Percentiles rank a stretch among this genome's conserved stretches.
Conservation (phyloP, 768 basidiomycete species). For the Strobilomyces dryophilus region DNA sequence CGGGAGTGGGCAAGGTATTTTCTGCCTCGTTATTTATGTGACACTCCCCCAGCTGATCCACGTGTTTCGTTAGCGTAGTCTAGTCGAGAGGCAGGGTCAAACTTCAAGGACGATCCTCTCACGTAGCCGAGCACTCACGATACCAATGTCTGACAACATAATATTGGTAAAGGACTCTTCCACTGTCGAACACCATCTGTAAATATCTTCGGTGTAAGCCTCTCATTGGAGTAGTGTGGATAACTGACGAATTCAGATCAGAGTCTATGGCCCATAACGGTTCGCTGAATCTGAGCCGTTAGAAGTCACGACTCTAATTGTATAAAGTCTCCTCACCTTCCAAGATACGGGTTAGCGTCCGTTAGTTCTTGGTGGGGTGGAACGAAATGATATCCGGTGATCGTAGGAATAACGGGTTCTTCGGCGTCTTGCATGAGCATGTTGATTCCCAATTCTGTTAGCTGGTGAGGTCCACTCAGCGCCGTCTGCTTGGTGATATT, state of each 20-base stretch:
- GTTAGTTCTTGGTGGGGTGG: not conserved
- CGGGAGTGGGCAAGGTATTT: not conserved
- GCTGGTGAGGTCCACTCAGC: too few species aligned
- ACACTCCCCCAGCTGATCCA: not conserved
- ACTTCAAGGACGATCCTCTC: not conserved
- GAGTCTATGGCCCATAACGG: not conserved
- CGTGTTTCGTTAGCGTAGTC: not conserved
- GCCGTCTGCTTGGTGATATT: too few species aligned
- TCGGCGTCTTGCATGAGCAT: too few species aligned
- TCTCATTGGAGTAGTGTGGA: not conserved
- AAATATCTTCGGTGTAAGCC: not conserved
- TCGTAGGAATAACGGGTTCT: too few species aligned
- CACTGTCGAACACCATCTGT: not conserved
- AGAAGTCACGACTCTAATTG: not conserved
- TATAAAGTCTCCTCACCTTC: not conserved
- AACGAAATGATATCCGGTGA: too few species aligned
- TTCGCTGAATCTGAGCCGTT: not conserved
- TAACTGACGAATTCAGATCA: slow-evolving; percentile 5
- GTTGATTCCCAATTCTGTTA: too few species aligned
- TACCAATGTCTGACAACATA: not conserved
- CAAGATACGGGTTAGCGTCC: not conserved
- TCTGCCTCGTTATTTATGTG: not conserved
- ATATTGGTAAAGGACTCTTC: not conserved
- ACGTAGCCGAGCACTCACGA: not conserved
- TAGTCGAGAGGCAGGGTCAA: not conserved